Evolutionary conservation across 2,329 filamentous ascomycete genomes (phyloP), one percentile per base, ranked within the genome.

Genomic region (Ophiosphaerella korrae): DNA sequence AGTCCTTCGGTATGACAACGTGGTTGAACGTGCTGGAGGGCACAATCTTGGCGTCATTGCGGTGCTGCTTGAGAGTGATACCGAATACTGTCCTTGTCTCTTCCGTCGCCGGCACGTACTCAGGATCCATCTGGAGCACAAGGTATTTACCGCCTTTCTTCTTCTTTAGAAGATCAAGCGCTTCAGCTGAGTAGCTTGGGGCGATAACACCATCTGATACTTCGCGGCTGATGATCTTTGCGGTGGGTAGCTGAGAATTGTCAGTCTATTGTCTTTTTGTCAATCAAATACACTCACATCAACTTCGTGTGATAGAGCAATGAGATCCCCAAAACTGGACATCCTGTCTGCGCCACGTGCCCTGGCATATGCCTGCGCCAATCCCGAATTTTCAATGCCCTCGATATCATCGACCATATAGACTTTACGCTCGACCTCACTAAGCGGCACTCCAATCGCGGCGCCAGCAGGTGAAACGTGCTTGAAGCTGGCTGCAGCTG

Each of bases 101-200:
- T 64, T 86, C 83, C 5, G 77, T 59, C 11, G 82, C 74, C n/a
- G 94, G 93, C 58, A 84, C 84, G 77, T 92, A 97, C 63, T 88
- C 84, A 45, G 89, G 86, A 72, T 99, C 92, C 80, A 99, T 97
- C 78, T 97, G 87, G 36, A 97, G 87, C 40, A 97, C 89, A 40
- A 97, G 86, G 80, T 97, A 99, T 75, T 92, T 95, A 71, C 94
- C 94, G 47, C 88, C 92, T 84, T 99, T 99, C 84, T 99, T 99
- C 85, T 96, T 97, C 77, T 86, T 89, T 58, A 99, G 84, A 55
- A 99, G 92, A 68, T 89, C 90, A 14, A 97, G 84, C 14, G 94
- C 94, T 58, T 90, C 92, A 31, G 86, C 83, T 57, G 89, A 84
- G 76, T 94, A 99, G 23, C 86, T 88, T 32, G 94, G 90, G 32